A percentile compares a stretch with the other conserved stretches of the same genome.
Evolutionary conservation across 2,329 filamentous ascomycete species (phyloP).

Genomic region (Pseudogymnoascus sp.): DNA sequence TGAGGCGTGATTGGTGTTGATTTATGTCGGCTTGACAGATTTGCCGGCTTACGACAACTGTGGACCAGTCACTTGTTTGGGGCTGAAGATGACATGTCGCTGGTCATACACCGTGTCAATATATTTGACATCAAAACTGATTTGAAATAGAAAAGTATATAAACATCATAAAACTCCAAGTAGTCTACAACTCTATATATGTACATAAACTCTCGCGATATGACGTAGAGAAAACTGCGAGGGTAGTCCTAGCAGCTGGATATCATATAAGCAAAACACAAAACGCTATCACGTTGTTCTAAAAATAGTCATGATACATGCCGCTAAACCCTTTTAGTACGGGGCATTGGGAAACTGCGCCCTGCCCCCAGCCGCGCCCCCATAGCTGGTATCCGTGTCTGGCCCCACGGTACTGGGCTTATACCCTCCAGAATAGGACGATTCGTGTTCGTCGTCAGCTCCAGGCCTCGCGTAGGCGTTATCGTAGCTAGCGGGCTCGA

Average conservation of each 20-base stretch:
- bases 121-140: conserved; percentile 61
- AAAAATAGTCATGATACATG: conserved; percentile 5
- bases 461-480: background rate
- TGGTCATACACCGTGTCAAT: conserved; percentile 60
- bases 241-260: background rate
- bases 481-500: background rate
- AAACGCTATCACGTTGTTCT: background rate
- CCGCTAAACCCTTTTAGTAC: background rate
- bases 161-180: background rate
- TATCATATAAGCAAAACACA: conserved; percentile 1
- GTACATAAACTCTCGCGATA: background rate
- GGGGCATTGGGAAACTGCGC: background rate
- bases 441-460: background rate
- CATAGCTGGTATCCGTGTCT: background rate
- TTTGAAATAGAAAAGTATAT: background rate
- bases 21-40: background rate
- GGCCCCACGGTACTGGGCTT: background rate
- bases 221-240: background rate
- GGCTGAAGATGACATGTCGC: background rate
- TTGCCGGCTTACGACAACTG: background rate
- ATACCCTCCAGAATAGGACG: background rate
- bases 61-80: background rate
- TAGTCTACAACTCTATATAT: conserved; percentile 8
- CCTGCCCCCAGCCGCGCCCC: background rate
- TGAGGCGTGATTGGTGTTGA: background rate